These are phyloP conservation scores for Ichthyophthirius multifiliis DNA, from an alignment of 169 alveolate genomes.

Conservation along the genomic window DNA sequence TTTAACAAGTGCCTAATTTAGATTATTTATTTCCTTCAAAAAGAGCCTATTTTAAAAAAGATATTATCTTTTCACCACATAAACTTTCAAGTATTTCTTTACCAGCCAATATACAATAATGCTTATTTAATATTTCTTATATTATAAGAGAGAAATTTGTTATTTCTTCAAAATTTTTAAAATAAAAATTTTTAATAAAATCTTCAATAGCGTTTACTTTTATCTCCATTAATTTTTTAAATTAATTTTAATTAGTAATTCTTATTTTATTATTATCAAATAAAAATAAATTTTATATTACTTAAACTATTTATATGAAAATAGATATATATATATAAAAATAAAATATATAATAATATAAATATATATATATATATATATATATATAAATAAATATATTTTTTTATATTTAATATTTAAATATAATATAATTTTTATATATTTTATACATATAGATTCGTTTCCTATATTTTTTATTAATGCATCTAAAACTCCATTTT, in stretches of 20 bases:
- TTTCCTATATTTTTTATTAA: not conserved
- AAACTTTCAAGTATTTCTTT: conserved; percentile 1
- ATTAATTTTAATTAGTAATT: not conserved
- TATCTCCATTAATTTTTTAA: not conserved
- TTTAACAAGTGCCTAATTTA: not conserved
- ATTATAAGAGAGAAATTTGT: not conserved
- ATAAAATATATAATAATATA: not conserved
- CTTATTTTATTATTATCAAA: not conserved
- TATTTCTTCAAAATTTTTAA: not conserved
- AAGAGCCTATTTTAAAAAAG: not conserved
- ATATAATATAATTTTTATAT: too few relatives aligned
- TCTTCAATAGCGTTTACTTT: not conserved
- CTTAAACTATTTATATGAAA: not conserved
- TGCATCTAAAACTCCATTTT: not conserved
- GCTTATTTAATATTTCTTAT: not conserved
- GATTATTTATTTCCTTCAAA: not conserved
- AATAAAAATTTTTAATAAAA: not conserved
- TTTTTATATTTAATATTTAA: not conserved
- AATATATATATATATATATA: not conserved
- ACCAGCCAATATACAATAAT: not conserved
- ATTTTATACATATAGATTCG: not conserved
- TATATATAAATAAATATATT: not conserved
- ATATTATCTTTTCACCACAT: not conserved
- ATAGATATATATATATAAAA: too few relatives aligned
- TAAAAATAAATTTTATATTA: not conserved